These are phyloP conservation scores for Vigna angularis DNA, from an alignment of 306 rosid species.

Conservation along the genomic window DNA sequence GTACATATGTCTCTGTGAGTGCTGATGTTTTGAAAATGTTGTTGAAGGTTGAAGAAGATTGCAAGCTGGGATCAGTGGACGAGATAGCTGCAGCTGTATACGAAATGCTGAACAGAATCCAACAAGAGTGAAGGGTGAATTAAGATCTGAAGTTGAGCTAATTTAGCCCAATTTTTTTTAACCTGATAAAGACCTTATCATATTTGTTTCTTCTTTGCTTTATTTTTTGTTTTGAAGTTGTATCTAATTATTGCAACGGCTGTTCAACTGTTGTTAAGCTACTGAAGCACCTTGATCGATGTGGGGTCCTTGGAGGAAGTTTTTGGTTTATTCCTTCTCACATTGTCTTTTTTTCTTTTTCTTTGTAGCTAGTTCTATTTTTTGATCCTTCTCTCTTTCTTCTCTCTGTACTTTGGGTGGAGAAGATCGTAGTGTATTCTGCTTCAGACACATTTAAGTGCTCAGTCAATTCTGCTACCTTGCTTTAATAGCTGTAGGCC, in stretches of 20 bases:
- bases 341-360: constrained; percentile 16
- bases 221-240: constrained; percentile 43
- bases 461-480: constrained; percentile 42
- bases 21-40: not conserved
- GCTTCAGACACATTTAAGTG: constrained; percentile 37
- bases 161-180: constrained; percentile 26
- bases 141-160: constrained; percentile 40
- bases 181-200: constrained; percentile 20
- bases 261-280: constrained; percentile 45
- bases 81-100: constrained; percentile 85
- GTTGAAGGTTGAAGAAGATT: constrained; percentile 85
- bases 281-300: constrained; percentile 34
- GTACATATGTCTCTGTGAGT: not conserved
- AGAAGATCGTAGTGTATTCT: constrained; percentile 35
- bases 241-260: constrained; percentile 57
- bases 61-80: constrained; percentile 83
- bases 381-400: constrained; percentile 12
- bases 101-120: constrained; percentile 75
- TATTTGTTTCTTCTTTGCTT: constrained; percentile 31
- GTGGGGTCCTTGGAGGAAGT: constrained; percentile 51
- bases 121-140: constrained; percentile 67
- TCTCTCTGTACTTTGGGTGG: not conserved
- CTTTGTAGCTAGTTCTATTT: constrained; percentile 30
- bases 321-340: constrained; percentile 48
- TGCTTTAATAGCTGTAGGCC: constrained; percentile 33